Evolutionary conservation across 1,139 yeast genomes (phyloP), one percentile per base, ranked within the genome.

Genomic region (Geotrichum reessii): DNA sequence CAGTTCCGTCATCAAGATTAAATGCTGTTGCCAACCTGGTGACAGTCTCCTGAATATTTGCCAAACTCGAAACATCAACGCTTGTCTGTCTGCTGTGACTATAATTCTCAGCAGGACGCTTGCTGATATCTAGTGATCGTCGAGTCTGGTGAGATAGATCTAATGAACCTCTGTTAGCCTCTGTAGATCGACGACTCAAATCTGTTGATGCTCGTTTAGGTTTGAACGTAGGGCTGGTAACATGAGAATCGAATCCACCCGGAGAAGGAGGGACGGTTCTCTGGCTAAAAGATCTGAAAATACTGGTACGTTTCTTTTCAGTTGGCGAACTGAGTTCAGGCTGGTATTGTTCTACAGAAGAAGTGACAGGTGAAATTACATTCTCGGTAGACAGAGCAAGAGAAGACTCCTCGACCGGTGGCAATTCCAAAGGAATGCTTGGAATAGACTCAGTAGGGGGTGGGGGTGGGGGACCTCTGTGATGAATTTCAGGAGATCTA

Each of bases 1-100:
- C 74, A 9, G 79, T 66, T 2, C 71, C 66, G 4, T 73, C 75
- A 25, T 71, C 70, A 21, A 79, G 67, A 40, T 72, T 71, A 40
- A 78, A 63, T 19, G 69, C 73, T 33, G 51, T 46, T 8, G 61
- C 61, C 19, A 50, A 25, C 4, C 22, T 8, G 3, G 44, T 8
- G 17, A 19, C 7, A 19, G n/a, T n/a, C 19, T 37, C 44, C 44
- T 37, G 44, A 37, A 37, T 3, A 37, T 37, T 37, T 37, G 19
- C 44, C n/a, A n/a, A 19, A 4, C 19, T n/a, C 9, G 44, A 37
- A 37, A 14, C 17, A 14, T 37, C 44, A n/a, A 37, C 8, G 21
- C 44, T 37, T 37, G 44, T 19, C n/a, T 37, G 44, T 37, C 44
- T 37, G 44, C 19, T 37, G 7, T 37, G 44, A 17, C 44, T 14